These are phyloP conservation scores for Candida glaebosa DNA, from an alignment of 805 yeast genomes.

Conservation along the genomic window DNA sequence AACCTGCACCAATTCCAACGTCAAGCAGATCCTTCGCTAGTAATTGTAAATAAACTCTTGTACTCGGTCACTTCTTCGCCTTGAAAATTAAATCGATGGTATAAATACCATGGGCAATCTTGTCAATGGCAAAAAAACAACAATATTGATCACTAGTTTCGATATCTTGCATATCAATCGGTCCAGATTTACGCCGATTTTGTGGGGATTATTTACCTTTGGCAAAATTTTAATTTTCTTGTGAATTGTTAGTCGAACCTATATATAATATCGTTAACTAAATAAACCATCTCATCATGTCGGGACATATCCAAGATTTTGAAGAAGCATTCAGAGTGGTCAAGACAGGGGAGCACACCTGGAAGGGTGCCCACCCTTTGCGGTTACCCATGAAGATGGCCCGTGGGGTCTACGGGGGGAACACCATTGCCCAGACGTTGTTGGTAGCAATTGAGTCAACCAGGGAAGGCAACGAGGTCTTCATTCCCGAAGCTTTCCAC, in stretches of 20 bases:
- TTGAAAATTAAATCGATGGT: too few relatives aligned
- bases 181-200: background rate
- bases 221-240: too few relatives aligned
- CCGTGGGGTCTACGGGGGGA: slow-evolving; percentile 71
- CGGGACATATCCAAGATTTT: slow-evolving; percentile 15
- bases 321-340: slow-evolving; percentile 32
- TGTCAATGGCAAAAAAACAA: too few relatives aligned
- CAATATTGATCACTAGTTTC: too few relatives aligned
- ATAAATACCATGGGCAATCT: too few relatives aligned
- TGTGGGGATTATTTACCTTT: background rate
- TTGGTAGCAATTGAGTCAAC: slow-evolving; percentile 55
- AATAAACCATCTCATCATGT: background rate
- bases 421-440: slow-evolving; percentile 61
- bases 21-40: too few relatives aligned
- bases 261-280: too few relatives aligned
- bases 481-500: slow-evolving; percentile 59
- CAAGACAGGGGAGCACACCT: slow-evolving; percentile 22
- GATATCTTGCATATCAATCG: background rate
- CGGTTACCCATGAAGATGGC: slow-evolving; percentile 42
- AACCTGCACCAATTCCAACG: too few relatives aligned
- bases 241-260: background rate
- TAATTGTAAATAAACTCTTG: too few relatives aligned
- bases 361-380: slow-evolving; percentile 33
- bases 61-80: too few relatives aligned
- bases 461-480: slow-evolving; percentile 14